These are phyloP conservation scores for Ligustrum vulgare DNA, from an alignment of 257 asterid species.

Conservation along the genomic window DNA sequence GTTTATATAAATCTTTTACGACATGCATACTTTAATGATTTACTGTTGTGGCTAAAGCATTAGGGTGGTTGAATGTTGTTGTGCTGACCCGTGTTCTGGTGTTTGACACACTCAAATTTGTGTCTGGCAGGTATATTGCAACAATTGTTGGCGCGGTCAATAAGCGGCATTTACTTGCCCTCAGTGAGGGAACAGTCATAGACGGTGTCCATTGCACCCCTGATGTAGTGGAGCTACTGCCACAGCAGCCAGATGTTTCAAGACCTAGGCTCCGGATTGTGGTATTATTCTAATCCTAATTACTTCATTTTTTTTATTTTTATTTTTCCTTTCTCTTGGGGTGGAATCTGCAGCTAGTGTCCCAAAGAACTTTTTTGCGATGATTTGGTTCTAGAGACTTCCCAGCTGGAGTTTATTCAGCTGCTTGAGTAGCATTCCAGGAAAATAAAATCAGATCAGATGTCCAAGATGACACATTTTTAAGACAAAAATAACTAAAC, in stretches of 20 bases:
- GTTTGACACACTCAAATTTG: conserved; percentile 20
- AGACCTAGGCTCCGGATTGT: conserved; percentile 87
- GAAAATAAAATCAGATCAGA: background rate
- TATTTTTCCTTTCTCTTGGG: background rate
- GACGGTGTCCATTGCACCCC: conserved; percentile 89
- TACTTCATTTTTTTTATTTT: background rate
- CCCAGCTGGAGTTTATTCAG: background rate
- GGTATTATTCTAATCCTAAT: conserved; percentile 46
- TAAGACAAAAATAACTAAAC: background rate
- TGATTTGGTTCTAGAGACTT: background rate
- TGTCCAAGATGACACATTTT: background rate
- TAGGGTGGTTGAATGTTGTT: conserved; percentile 5
- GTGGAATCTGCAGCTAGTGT: background rate
- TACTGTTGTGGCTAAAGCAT: background rate
- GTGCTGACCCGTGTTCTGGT: conserved; percentile 15
- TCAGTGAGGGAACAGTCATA: conserved; percentile 79
- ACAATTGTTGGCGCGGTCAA: conserved; percentile 66
- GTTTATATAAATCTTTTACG: background rate
- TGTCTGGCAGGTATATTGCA: conserved; percentile 73
- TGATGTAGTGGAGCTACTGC: conserved; percentile 82
- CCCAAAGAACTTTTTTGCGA: background rate
- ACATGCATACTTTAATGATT: background rate
- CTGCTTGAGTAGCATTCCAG: conserved; percentile 1
- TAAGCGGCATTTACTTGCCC: conserved; percentile 67
- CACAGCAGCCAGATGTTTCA: conserved; percentile 70